Evolutionary conservation across 129 eudicot species (phyloP).

Genomic region (Flaveria trinervia): DNA sequence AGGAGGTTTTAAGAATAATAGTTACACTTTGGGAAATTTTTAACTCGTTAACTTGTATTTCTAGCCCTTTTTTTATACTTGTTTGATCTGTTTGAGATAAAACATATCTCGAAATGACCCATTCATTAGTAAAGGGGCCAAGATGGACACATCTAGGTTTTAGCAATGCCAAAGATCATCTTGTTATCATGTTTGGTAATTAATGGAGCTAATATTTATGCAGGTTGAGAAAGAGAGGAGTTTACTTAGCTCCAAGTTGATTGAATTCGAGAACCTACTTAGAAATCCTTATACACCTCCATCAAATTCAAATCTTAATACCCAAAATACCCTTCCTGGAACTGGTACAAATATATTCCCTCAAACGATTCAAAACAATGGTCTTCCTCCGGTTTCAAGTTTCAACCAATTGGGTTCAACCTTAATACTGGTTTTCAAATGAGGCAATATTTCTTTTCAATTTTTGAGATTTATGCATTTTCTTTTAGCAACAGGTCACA

Average conservation of each 20-base stretch:
- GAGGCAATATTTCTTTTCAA: slow-evolving; percentile 34
- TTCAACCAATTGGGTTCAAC: slow-evolving; percentile 65
- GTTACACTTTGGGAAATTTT: neutral
- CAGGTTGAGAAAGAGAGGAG: slow-evolving; percentile 92
- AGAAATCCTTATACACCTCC: slow-evolving; percentile 60
- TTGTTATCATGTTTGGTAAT: slow-evolving; percentile 16
- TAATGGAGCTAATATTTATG: slow-evolving; percentile 23
- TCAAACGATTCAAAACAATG: slow-evolving; percentile 42
- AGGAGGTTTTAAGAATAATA: neutral
- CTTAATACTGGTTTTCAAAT: slow-evolving; percentile 50
- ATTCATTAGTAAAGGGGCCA: neutral
- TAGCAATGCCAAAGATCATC: slow-evolving; percentile 12
- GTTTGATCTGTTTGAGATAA: neutral
- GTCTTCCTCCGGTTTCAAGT: slow-evolving; percentile 64
- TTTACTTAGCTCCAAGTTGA: slow-evolving; percentile 59
- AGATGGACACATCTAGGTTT: neutral
- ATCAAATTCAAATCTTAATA: slow-evolving; percentile 44
- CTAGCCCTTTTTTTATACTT: neutral
- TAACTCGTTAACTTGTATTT: neutral
- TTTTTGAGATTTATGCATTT: neutral
- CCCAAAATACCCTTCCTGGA: slow-evolving; percentile 54
- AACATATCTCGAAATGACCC: neutral
- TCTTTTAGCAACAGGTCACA: neutral
- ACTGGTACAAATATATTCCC: slow-evolving; percentile 42
- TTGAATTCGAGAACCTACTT: slow-evolving; percentile 68